Conservation (phyloP, 164 flowering plant species). For the Cinnamomum chago region DNA sequence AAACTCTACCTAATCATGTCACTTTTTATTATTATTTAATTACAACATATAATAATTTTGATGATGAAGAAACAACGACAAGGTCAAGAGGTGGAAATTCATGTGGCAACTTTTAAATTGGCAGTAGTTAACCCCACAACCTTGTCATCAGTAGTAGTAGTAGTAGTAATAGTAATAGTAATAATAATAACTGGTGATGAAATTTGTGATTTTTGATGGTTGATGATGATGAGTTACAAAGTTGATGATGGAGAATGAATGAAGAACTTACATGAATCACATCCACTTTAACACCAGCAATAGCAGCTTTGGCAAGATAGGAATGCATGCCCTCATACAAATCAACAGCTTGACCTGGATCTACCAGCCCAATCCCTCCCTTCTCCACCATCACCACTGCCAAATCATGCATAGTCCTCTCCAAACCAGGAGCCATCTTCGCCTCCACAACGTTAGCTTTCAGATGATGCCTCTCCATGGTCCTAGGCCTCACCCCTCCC, state of each 20-base stretch:
- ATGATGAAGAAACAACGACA: no score
- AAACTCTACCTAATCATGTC: no score
- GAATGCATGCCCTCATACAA: constrained; percentile 5
- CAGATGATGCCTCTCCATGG: not conserved
- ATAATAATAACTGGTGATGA: no score
- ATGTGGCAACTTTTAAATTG: no score
- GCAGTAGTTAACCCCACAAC: no score
- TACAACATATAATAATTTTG: no score
- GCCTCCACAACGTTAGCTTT: not conserved
- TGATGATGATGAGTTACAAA: not conserved
- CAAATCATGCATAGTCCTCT: constrained; percentile 4
- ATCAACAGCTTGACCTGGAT: not conserved
- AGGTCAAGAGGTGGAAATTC: no score
- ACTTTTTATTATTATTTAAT: no score
- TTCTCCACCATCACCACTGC: constrained; percentile 3
- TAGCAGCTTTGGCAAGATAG: not conserved
- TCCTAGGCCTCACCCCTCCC: constrained; percentile 5
- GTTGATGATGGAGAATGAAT: not conserved
- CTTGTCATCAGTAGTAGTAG: no score
- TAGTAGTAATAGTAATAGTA: no score
- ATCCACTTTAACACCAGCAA: constrained; percentile 3
- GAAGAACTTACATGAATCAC: constrained; percentile 1
- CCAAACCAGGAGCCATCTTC: not conserved
- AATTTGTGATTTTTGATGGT: no score
- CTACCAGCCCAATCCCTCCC: not conserved